Percentiles rank a stretch among this genome's conserved stretches.
Conservation (phyloP, 2,329 filamentous ascomycete genomes). For the Trichoderma lentiforme region DNA sequence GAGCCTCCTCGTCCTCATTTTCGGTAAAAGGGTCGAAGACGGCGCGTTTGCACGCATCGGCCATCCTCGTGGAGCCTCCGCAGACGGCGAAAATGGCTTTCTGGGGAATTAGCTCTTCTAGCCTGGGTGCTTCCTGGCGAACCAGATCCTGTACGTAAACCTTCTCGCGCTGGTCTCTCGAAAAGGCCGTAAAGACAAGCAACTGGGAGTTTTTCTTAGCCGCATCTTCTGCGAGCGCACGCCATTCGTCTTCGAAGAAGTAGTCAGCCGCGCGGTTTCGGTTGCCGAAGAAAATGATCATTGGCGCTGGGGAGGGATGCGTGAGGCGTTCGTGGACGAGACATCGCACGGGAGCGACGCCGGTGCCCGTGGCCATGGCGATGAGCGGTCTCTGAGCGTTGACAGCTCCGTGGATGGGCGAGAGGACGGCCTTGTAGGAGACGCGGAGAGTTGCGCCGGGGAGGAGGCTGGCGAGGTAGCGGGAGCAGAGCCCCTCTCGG, state of each 20-base stretch:
- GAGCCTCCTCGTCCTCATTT: slow-evolving; percentile 36
- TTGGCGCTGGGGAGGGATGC: slow-evolving; percentile 33
- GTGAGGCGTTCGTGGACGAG: slow-evolving; percentile 70
- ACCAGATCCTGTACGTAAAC: slow-evolving; percentile 57
- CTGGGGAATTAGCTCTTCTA: slow-evolving; percentile 35
- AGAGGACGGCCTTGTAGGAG: slow-evolving; percentile 49
- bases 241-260: slow-evolving; percentile 79
- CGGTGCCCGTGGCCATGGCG: slow-evolving; percentile 81
- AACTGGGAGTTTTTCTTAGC: slow-evolving; percentile 25
- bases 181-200: slow-evolving; percentile 45
- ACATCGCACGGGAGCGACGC: slow-evolving; percentile 78
- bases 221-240: slow-evolving; percentile 21
- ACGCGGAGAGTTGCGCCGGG: slow-evolving; percentile 58
- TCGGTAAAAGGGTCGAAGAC: slow-evolving; percentile 48
- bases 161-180: slow-evolving; percentile 46
- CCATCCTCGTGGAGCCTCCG: slow-evolving; percentile 58
- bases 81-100: slow-evolving; percentile 52
- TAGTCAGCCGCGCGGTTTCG: slow-evolving; percentile 73
- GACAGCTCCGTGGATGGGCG: slow-evolving; percentile 39
- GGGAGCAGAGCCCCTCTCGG: slow-evolving; percentile 83
- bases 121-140: slow-evolving; percentile 37
- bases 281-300: slow-evolving; percentile 78
- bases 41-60: slow-evolving; percentile 50
- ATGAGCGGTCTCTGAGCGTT: slow-evolving; percentile 57
- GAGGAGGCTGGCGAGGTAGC: slow-evolving; percentile 69